Evolutionary conservation across 2,329 filamentous ascomycete genomes (phyloP).

Genomic region (Pyricularia pennisetigena): DNA sequence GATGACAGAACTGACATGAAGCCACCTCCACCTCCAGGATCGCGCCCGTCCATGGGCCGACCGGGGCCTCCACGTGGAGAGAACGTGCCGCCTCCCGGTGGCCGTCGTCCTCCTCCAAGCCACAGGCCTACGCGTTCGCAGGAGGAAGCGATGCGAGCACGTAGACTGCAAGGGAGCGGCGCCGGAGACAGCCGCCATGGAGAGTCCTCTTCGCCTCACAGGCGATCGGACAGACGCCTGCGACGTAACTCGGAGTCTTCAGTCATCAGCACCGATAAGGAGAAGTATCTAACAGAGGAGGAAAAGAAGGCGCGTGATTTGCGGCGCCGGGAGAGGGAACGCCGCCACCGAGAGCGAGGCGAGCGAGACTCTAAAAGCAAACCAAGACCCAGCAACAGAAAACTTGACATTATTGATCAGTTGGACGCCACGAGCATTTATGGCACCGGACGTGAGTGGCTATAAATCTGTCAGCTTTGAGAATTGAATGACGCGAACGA

Average conservation of each 20-base stretch:
- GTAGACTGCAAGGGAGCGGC: conserved; percentile 27
- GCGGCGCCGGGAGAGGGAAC: conserved; percentile 41
- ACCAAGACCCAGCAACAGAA: conserved; percentile 34
- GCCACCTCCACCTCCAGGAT: conserved; percentile 13
- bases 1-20: conserved; percentile 49
- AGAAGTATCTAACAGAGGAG: conserved; percentile 50
- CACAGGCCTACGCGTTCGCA: conserved; percentile 58
- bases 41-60: conserved; percentile 20
- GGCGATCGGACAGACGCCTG: conserved; percentile 36
- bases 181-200: conserved; percentile 3
- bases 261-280: conserved; percentile 41
- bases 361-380: conserved; percentile 45
- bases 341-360: conserved; percentile 34
- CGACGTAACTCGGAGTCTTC: conserved; percentile 77
- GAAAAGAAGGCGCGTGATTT: conserved; percentile 40
- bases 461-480: not conserved
- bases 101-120: conserved; percentile 28
- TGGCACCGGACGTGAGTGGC: conserved; percentile 70
- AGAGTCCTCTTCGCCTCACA: not conserved
- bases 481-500: not conserved
- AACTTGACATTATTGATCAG: conserved; percentile 88
- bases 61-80: conserved; percentile 32
- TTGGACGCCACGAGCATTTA: conserved; percentile 95
- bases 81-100: conserved; percentile 35
- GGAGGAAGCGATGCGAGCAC: conserved; percentile 50